phyloP scores from a whole-genome alignment of 1,139 yeast species.

The Suhomyces chickasaworum region DNA sequence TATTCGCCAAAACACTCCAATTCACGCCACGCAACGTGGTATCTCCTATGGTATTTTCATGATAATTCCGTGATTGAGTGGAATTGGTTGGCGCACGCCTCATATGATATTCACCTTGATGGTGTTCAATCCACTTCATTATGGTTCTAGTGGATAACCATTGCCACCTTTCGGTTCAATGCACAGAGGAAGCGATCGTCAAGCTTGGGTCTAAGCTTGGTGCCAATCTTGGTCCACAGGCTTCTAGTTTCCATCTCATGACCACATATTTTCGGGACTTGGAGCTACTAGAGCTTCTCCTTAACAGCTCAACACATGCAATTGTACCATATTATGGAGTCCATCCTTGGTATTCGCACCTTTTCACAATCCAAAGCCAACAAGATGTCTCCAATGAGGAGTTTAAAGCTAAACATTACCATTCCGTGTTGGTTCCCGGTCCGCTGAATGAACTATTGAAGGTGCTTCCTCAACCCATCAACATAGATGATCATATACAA shows the following conservation, averaged over 20 bases:
- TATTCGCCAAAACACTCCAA: too few species aligned
- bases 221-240: slow-evolving; percentile 1
- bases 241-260: slow-evolving; percentile 48
- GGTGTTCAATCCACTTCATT: not conserved
- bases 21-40: too few species aligned
- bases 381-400: slow-evolving; percentile 19
- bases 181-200: slow-evolving; percentile 9
- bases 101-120: not conserved
- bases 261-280: slow-evolving; percentile 59
- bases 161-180: slow-evolving; percentile 19
- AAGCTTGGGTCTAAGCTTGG: slow-evolving; percentile 14
- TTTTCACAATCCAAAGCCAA: slow-evolving; percentile 6
- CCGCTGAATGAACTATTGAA: slow-evolving; percentile 45
- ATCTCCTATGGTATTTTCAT: too few species aligned
- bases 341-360: slow-evolving; percentile 55
- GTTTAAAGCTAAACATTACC: slow-evolving; percentile 56
- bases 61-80: too few species aligned
- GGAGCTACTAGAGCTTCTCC: slow-evolving; percentile 34
- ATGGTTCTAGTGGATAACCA: slow-evolving; percentile 17
- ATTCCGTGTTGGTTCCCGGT: slow-evolving; percentile 46
- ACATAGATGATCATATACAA: slow-evolving; percentile 40
- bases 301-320: slow-evolving; percentile 25
- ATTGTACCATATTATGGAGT: slow-evolving; percentile 73
- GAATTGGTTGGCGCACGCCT: not conserved
- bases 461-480: slow-evolving; percentile 63